Evolutionary conservation across 306 rosid genomes (phyloP).

Genomic region (Quercus alba): DNA sequence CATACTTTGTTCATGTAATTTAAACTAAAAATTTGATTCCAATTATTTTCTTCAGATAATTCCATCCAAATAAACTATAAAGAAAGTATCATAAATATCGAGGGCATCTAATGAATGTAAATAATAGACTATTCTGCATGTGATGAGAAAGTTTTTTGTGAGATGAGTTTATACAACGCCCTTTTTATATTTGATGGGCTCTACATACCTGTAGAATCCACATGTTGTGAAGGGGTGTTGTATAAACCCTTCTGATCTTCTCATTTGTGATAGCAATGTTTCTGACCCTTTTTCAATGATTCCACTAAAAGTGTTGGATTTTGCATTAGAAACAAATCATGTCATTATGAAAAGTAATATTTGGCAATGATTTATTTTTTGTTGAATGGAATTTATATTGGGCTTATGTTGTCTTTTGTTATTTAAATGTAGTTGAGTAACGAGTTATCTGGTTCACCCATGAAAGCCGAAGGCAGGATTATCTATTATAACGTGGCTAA

Average conservation of each 20-base stretch:
- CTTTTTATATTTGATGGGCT: too few species aligned
- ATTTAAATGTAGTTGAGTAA: conserved; percentile 21
- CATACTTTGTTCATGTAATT: too few species aligned
- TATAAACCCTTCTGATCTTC: too few species aligned
- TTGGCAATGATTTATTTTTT: neutral
- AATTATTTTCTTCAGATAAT: too few species aligned
- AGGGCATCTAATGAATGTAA: neutral
- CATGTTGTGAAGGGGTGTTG: too few species aligned
- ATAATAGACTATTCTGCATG: too few species aligned
- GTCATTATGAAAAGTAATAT: neutral
- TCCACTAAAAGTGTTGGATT: neutral
- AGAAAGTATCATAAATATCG: neutral
- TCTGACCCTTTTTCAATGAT: neutral
- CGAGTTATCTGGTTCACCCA: conserved; percentile 6
- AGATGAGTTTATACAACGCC: too few species aligned
- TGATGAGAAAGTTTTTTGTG: too few species aligned
- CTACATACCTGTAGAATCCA: too few species aligned
- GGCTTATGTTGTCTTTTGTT: neutral
- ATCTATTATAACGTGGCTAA: conserved; percentile 59
- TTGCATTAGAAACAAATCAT: neutral
- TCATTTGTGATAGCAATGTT: neutral
- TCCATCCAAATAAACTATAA: neutral
- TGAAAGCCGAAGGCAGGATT: conserved; percentile 52
- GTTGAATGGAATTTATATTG: neutral
- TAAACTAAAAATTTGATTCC: too few species aligned